Evolutionary conservation across 768 basidiomycete species (phyloP).

Genomic region (Baorangia bicolor): DNA sequence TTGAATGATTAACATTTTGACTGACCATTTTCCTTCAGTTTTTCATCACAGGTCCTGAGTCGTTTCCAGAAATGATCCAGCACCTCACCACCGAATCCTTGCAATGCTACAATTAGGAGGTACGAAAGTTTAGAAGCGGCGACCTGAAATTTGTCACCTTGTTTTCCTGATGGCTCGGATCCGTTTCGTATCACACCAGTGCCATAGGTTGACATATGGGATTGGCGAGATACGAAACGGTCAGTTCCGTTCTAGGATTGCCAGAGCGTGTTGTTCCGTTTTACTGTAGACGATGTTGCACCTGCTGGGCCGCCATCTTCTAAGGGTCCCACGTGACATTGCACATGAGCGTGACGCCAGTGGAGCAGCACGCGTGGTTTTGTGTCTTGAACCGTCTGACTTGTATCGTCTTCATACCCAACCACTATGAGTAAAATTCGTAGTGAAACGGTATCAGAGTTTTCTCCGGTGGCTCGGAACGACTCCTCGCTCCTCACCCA

Average conservation of each 20-base stretch:
- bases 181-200: background rate
- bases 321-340: no score
- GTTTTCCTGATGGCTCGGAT: background rate
- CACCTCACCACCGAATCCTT: no score
- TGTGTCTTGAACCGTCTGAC: background rate
- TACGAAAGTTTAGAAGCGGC: background rate
- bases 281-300: no score
- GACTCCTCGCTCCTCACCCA: background rate
- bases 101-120: background rate
- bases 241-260: no score
- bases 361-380: no score
- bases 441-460: background rate
- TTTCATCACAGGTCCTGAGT: no score
- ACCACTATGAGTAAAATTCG: background rate
- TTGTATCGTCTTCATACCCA: background rate
- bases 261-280: no score
- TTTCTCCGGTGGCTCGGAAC: background rate
- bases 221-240: no score
- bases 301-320: no score
- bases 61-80: no score
- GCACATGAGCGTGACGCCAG: no score
- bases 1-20: background rate
- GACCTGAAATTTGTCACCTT: background rate
- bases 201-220: no score
- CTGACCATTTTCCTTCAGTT: background rate